Conservation (phyloP, 371 early-diverging fungal genomes). For the Mucor mucedo region DNA sequence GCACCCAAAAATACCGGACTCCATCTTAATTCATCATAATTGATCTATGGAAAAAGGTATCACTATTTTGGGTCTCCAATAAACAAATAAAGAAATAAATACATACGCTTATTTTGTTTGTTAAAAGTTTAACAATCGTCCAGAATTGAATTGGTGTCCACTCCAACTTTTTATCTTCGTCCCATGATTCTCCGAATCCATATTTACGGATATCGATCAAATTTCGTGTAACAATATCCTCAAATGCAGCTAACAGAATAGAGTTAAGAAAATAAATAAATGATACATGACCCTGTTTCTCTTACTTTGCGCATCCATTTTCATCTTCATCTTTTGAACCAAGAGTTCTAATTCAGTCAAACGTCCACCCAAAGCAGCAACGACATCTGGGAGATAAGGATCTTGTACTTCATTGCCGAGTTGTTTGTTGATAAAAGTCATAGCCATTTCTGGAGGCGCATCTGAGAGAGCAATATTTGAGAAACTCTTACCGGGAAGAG, state of each 20-base stretch:
- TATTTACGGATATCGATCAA: slow-evolving; percentile 86
- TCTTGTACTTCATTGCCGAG: slow-evolving; percentile 55
- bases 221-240: slow-evolving; percentile 79
- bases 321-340: slow-evolving; percentile 83
- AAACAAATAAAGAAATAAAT: not conserved
- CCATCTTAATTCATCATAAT: slow-evolving; percentile 81
- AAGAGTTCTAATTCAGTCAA: slow-evolving; percentile 86
- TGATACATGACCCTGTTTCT: not conserved
- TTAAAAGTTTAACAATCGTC: slow-evolving; percentile 69
- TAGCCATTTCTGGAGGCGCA: slow-evolving; percentile 68
- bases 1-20: slow-evolving; percentile 81
- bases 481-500: slow-evolving; percentile 78
- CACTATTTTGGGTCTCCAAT: not conserved
- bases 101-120: slow-evolving; percentile 60
- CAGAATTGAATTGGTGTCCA: slow-evolving; percentile 84
- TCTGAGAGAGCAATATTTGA: slow-evolving; percentile 74
- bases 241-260: slow-evolving; percentile 68
- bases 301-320: slow-evolving; percentile 66
- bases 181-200: slow-evolving; percentile 74
- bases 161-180: slow-evolving; percentile 48
- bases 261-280: not conserved
- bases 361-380: slow-evolving; percentile 86
- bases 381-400: slow-evolving; percentile 56
- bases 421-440: slow-evolving; percentile 65
- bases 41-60: slow-evolving; percentile 42